Conservation (phyloP, 345 rosid species). For the Salix dunnii region DNA sequence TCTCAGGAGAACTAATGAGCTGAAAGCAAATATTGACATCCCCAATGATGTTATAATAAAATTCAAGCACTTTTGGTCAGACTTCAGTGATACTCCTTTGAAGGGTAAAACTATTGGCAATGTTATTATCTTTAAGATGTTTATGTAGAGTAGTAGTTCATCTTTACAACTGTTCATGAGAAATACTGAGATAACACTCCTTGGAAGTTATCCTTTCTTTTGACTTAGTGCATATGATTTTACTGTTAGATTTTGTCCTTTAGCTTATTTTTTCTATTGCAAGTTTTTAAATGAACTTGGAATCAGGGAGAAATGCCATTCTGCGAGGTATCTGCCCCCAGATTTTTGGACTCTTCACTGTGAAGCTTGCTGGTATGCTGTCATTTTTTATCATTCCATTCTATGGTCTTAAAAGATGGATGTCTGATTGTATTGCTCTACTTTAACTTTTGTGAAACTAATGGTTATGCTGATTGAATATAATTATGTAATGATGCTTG, state of each 20-base stretch:
- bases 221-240: neutral
- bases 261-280: neutral
- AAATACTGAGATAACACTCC: neutral
- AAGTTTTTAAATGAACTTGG: neutral
- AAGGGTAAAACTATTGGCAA: constrained; percentile 45
- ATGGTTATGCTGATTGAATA: neutral
- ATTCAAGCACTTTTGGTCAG: constrained; percentile 82
- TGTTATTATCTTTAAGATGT: neutral
- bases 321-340: constrained; percentile 88
- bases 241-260: neutral
- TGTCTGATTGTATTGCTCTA: neutral
- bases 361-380: constrained; percentile 80
- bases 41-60: constrained; percentile 56
- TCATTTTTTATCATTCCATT: constrained; percentile 6
- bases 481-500: neutral
- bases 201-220: neutral
- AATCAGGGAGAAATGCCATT: constrained; percentile 81
- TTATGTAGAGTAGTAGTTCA: neutral
- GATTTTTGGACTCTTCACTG: constrained; percentile 96
- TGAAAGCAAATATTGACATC: constrained; percentile 65
- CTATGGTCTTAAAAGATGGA: neutral
- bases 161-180: neutral
- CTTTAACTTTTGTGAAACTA: neutral
- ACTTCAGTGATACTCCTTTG: constrained; percentile 61
- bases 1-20: constrained; percentile 79